A percentile compares a stretch with the other conserved stretches of the same genome.
These are phyloP conservation scores for Dioszegia aurantiaca DNA, from an alignment of 768 basidiomycete genomes.

Conservation along the genomic window DNA sequence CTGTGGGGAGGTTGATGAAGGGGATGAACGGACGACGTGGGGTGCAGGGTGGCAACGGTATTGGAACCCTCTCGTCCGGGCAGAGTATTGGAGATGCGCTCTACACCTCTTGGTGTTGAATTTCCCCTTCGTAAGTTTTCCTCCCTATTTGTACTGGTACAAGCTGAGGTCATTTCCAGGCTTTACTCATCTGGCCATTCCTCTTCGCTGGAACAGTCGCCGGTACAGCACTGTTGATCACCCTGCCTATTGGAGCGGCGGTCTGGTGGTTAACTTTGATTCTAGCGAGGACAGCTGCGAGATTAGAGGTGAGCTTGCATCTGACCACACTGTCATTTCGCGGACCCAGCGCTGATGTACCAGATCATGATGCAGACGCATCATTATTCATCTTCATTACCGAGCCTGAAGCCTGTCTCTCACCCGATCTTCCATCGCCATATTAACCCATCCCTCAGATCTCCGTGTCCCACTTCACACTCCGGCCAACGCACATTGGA, in stretches of 20 bases:
- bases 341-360: no score
- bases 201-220: constrained; percentile 49
- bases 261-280: constrained; percentile 51
- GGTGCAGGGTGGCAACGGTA: constrained; percentile 37
- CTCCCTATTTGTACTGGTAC: no score
- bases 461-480: background rate
- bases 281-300: constrained; percentile 47
- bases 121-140: constrained; percentile 47
- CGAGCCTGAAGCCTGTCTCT: constrained; percentile 26
- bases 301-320: constrained; percentile 37
- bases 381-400: constrained; percentile 18
- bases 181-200: constrained; percentile 47
- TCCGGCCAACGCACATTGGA: constrained; percentile 16
- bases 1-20: constrained; percentile 38
- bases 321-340: background rate
- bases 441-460: background rate
- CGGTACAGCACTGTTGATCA: constrained; percentile 49
- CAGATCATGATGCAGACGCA: constrained; percentile 49
- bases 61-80: constrained; percentile 32
- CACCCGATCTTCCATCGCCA: constrained; percentile 48
- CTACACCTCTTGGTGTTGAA: constrained; percentile 47
- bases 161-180: constrained; percentile 29
- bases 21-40: constrained; percentile 20
- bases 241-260: constrained; percentile 46
- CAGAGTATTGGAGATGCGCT: constrained; percentile 43